These are phyloP conservation scores for Metschnikowia noctiluminum DNA, from an alignment of 805 yeast genomes.

Conservation along the genomic window DNA sequence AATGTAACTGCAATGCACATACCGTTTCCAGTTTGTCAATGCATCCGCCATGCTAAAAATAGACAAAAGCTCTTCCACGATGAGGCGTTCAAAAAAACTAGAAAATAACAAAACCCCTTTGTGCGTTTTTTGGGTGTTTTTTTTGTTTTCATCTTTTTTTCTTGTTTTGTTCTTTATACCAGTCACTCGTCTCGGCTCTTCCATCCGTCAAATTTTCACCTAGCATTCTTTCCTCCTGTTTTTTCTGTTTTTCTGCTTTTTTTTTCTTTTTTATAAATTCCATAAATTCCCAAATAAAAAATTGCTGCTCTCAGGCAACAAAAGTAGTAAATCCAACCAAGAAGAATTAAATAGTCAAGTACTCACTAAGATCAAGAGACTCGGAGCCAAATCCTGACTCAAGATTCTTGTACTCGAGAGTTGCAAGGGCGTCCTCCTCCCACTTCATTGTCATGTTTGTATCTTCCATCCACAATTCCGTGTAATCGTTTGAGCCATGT, in stretches of 20 bases:
- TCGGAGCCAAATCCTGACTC: slow-evolving; percentile 13
- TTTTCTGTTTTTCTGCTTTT: slow-evolving; percentile 13
- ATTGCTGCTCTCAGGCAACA: not conserved
- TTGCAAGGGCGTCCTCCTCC: slow-evolving; percentile 8
- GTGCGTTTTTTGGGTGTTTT: slow-evolving; percentile 8
- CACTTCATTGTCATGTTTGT: slow-evolving; percentile 5
- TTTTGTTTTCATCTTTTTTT: no score
- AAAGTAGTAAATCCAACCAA: slow-evolving; percentile 1
- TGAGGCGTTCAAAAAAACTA: not conserved
- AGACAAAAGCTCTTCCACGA: no score
- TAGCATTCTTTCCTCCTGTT: slow-evolving; percentile 3
- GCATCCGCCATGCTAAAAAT: not conserved
- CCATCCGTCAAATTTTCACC: no score
- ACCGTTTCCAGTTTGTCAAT: not conserved
- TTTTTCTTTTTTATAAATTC: slow-evolving; percentile 7
- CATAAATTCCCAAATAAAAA: slow-evolving; percentile 2
- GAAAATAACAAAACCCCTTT: slow-evolving; percentile 1
- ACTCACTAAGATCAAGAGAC: slow-evolving; percentile 29
- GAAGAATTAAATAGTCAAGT: slow-evolving; percentile 23
- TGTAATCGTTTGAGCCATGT: slow-evolving; percentile 17
- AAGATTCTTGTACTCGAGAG: slow-evolving; percentile 6
- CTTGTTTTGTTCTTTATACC: no score
- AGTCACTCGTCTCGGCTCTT: no score
- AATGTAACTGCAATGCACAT: not conserved
- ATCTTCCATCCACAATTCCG: slow-evolving; percentile 9